Base-by-base conservation (phyloP, 257 asterid genomes). In the Paraleonurus japonicus region DNA sequence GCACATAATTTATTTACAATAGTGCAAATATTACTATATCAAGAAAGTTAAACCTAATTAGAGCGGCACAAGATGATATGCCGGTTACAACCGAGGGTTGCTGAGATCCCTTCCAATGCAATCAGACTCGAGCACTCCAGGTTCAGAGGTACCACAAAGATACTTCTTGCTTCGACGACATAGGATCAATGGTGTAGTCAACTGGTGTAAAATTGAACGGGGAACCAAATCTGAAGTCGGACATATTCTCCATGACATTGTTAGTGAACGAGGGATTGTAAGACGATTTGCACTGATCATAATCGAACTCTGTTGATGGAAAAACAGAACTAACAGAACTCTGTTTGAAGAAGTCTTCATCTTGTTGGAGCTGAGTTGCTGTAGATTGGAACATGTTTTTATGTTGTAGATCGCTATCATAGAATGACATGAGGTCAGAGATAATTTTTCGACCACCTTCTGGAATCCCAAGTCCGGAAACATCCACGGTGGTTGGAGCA, bases 371-470 rank as follows among this genome's bases (percentile, higher is more conserved):
- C 57, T 62, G 35, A 24, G 55, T 35, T 47, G 28, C 62, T 62
- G 75, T 72, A 30, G 69, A 47, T 19, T 32, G 45, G 12, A 72
- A 77, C 28, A 67, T 68, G 27, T 23, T 59, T 67, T 37, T 66
- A 0, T 45, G 28, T 35, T 60, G 76, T 33, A 62, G 30, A 37
- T 77, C 67, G 45, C 30, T 63, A 12, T 78, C 80, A 4, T 83
- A 83, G 63, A 70, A 78, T 3, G 84, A 70, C 77, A 83, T 70
- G 39, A 81, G 88, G 28, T 78, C 85, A 13, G 74, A 53, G 26
- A 83, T 83, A 57, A 70, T 68, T 54, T 66, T 81, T 33, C 74
- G 83, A 26, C 71, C 85, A 6, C 78, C 85, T 72, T 81, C 79
- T 5, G 88, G 85, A 63, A 83, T 73, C 74, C 71, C 81, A 11